Conservation (phyloP, 352 stramenopile species). For the Pythium brassicae region DNA sequence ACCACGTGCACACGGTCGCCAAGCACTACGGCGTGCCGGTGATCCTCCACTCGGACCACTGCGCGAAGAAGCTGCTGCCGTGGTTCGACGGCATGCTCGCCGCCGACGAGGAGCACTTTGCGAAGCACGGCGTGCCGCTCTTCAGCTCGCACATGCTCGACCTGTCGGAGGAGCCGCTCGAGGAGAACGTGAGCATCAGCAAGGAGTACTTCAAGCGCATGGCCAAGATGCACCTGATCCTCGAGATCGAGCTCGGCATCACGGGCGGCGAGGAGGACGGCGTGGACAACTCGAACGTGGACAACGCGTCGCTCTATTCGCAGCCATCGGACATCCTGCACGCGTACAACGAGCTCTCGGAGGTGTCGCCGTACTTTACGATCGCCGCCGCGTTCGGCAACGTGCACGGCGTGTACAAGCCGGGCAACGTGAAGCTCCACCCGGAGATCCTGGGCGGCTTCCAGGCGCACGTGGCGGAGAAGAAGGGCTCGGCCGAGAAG, state of each 20-base stretch:
- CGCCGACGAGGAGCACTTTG: constrained; percentile 96
- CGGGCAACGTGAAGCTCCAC: constrained; percentile 98
- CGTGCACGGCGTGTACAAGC: constrained; percentile 98
- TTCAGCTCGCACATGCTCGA: constrained; percentile 99
- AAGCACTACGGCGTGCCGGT: constrained; percentile 96
- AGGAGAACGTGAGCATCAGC: constrained; percentile 98
- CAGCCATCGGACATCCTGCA: constrained; percentile 94
- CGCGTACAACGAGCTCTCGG: constrained; percentile 93
- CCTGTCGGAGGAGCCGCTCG: constrained; percentile 96
- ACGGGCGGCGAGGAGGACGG: constrained; percentile 98
- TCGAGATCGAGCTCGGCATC: constrained; percentile 98
- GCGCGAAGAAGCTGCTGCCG: constrained; percentile 96
- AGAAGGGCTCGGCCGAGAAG: constrained; percentile 75
- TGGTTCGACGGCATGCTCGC: constrained; percentile 97
- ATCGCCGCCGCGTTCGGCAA: constrained; percentile 97
- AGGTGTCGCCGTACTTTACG: constrained; percentile 92
- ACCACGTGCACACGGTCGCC: constrained; percentile 96
- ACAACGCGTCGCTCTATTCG: constrained; percentile 92
- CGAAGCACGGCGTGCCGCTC: constrained; percentile 91
- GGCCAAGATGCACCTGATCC: constrained; percentile 93
- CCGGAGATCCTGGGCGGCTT: constrained; percentile 96
- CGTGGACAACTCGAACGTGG: constrained; percentile 96
- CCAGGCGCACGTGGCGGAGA: constrained; percentile 85
- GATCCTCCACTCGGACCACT: constrained; percentile 98
- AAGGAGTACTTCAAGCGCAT: constrained; percentile 98